These are phyloP conservation scores for Chytriomyces sp. DNA, from an alignment of 192 early-diverging fungal species.

Conservation along the genomic window DNA sequence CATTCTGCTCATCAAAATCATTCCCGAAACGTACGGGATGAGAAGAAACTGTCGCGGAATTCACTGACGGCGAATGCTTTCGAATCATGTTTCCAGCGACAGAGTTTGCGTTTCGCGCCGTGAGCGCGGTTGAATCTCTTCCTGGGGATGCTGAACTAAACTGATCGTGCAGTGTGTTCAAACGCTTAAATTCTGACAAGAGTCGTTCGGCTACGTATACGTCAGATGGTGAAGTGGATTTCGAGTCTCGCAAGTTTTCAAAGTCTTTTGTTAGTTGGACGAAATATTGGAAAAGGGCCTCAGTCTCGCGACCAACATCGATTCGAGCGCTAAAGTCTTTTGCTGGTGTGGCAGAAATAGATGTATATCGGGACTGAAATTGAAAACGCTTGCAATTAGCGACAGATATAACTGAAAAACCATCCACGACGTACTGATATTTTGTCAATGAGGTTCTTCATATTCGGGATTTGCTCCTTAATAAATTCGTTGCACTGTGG, in stretches of 20 bases:
- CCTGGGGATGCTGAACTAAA: not conserved
- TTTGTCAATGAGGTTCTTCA: conserved; percentile 60
- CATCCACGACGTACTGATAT: conserved; percentile 39
- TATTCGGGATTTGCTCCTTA: conserved; percentile 40
- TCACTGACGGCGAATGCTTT: not conserved
- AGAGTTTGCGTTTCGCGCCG: not conserved
- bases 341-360: not conserved
- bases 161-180: conserved; percentile 6
- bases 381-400: not conserved
- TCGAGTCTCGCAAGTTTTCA: not conserved
- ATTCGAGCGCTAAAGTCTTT: conserved; percentile 15
- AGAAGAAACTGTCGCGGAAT: conserved; percentile 4
- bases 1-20: conserved; percentile 3
- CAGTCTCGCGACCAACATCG: conserved; percentile 32
- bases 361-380: not conserved
- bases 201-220: conserved; percentile 23
- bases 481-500: conserved; percentile 59
- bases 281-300: conserved; percentile 32
- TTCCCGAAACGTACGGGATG: conserved; percentile 8
- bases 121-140: not conserved
- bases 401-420: no score
- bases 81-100: not conserved
- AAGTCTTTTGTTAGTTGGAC: conserved; percentile 5
- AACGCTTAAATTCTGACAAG: conserved; percentile 4
- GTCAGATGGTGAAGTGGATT: not conserved